phyloP scores from a whole-genome alignment of 805 yeast species.

The Lachancea cidri region DNA sequence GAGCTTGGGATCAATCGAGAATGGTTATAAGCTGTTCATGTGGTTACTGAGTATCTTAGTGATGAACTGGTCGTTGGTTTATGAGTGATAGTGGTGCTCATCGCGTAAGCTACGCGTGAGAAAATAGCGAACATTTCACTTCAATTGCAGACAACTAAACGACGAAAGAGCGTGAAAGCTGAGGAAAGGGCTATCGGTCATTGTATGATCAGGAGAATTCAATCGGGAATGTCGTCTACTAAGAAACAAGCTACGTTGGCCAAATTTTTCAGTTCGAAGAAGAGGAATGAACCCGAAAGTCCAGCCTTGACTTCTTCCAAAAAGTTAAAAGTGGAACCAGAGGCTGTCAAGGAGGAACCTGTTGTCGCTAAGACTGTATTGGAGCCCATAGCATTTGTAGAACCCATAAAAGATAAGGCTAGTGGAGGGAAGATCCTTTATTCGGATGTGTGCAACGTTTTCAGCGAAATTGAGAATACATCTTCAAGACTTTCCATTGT shows the following conservation, averaged over 20 bases:
- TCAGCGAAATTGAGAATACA: slow-evolving; percentile 73
- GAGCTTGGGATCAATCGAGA: too few relatives aligned
- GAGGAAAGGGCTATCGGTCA: too few relatives aligned
- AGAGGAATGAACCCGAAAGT: slow-evolving; percentile 9
- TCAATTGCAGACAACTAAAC: neutral
- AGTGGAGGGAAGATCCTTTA: slow-evolving; percentile 25
- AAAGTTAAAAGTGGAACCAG: neutral
- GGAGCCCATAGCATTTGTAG: neutral
- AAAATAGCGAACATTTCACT: neutral
- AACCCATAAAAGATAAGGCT: neutral
- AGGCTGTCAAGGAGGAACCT: too few relatives aligned
- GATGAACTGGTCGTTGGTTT: too few relatives aligned
- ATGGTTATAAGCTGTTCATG: too few relatives aligned
- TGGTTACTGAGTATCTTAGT: too few relatives aligned
- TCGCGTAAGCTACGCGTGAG: neutral
- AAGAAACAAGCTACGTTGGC: slow-evolving; percentile 30
- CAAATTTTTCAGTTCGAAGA: slow-evolving; percentile 27
- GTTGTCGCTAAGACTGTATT: neutral
- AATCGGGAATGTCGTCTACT: slow-evolving; percentile 4
- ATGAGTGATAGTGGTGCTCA: too few relatives aligned
- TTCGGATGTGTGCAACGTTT: slow-evolving; percentile 49
- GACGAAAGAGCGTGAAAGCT: neutral
- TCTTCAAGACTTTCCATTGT: slow-evolving; percentile 81
- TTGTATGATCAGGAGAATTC: slow-evolving; percentile 3
- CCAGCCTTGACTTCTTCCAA: slow-evolving; percentile 1